These are phyloP conservation scores for Boletellus ananas DNA, from an alignment of 768 basidiomycete species.

Conservation along the genomic window DNA sequence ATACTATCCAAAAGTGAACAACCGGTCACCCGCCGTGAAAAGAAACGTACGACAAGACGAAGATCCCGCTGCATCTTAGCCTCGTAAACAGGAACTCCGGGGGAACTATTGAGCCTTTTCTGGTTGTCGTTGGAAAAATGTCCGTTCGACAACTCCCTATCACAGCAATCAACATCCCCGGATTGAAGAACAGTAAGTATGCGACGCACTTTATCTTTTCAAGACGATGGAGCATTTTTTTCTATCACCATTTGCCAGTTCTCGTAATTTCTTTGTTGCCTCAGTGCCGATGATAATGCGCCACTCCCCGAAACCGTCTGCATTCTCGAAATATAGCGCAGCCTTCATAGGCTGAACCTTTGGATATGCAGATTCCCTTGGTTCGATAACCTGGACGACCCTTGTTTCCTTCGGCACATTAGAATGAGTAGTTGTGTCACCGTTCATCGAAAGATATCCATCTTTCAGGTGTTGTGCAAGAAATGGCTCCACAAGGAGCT, in stretches of 20 bases:
- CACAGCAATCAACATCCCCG: background rate
- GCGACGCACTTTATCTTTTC: slow-evolving; percentile 62
- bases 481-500: slow-evolving; percentile 15
- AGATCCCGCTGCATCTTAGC: slow-evolving; percentile 60
- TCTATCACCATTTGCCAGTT: slow-evolving; percentile 41
- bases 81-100: slow-evolving; percentile 58
- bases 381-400: slow-evolving; percentile 1
- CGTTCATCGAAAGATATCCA: slow-evolving; percentile 4
- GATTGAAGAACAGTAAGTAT: background rate
- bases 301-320: slow-evolving; percentile 64
- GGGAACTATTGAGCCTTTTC: slow-evolving; percentile 47
- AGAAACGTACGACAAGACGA: slow-evolving; percentile 44
- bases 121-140: slow-evolving; percentile 70
- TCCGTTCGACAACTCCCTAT: slow-evolving; percentile 65
- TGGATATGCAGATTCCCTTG: slow-evolving; percentile 35
- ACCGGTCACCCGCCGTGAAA: background rate
- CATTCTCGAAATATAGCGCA: slow-evolving; percentile 56
- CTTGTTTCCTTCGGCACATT: background rate
- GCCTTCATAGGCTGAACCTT: slow-evolving; percentile 57
- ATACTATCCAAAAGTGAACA: slow-evolving; percentile 33
- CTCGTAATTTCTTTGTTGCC: slow-evolving; percentile 49
- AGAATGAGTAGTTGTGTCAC: background rate
- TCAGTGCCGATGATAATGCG: slow-evolving; percentile 50
- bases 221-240: slow-evolving; percentile 51
- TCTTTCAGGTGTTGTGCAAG: slow-evolving; percentile 9